These are phyloP conservation scores for Phytophthora ohioensis DNA, from an alignment of 352 stramenopile genomes.

Conservation along the genomic window DNA sequence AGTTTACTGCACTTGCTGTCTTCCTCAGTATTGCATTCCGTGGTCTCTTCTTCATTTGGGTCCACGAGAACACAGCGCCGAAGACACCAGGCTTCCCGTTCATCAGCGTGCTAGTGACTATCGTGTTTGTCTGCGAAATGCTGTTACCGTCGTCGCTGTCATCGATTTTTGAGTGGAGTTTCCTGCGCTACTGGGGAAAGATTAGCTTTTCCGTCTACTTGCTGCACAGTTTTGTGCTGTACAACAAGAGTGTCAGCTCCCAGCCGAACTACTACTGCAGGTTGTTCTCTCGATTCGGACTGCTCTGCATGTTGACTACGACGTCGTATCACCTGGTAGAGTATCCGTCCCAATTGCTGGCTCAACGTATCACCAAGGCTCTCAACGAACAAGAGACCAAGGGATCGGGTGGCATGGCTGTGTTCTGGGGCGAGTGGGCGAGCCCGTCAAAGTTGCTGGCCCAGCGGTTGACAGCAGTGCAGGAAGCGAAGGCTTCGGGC, in stretches of 20 bases:
- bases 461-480: constrained; percentile 17
- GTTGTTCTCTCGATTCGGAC: constrained; percentile 41
- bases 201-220: constrained; percentile 63
- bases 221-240: constrained; percentile 53
- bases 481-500: constrained; percentile 33
- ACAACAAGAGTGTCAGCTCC: constrained; percentile 30
- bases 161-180: constrained; percentile 48
- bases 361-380: constrained; percentile 48
- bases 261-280: constrained; percentile 48
- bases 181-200: constrained; percentile 53
- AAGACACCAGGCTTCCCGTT: constrained; percentile 43
- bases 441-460: constrained; percentile 34
- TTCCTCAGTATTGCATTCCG: constrained; percentile 47
- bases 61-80: constrained; percentile 39
- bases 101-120: constrained; percentile 37
- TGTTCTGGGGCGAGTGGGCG: constrained; percentile 38
- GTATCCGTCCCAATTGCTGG: constrained; percentile 59
- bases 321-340: constrained; percentile 55
- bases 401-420: constrained; percentile 24
- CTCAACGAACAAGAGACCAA: constrained; percentile 38
- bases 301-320: constrained; percentile 43
- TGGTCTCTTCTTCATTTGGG: constrained; percentile 53
- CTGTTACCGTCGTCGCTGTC: constrained; percentile 45
- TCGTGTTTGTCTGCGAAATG: constrained; percentile 52
- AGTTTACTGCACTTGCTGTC: constrained; percentile 31